Base-by-base conservation (phyloP, 495 filamentous ascomycete genomes). In the Podospora bellae-mahoneyi region DNA sequence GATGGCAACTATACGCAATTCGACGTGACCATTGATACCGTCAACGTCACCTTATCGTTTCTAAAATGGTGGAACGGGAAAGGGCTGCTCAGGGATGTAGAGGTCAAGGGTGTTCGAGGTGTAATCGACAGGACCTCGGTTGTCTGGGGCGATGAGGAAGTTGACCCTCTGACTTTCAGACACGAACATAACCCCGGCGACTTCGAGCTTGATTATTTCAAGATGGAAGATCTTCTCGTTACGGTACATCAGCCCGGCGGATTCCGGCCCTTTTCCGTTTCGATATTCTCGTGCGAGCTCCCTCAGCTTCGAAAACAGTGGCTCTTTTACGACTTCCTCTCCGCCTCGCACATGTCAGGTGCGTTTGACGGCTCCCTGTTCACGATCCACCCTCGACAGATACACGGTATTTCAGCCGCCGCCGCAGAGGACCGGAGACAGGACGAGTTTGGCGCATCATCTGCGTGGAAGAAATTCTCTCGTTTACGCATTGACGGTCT, bases 1-100 rank as follows among this genome's bases (percentile, higher is more conserved):
- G 94, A 98, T 76, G 91, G 89, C 5, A 98, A 98, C 70, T 98
- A 97, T 76, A 97, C 94, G 0, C 95, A 99, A 72, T 99, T 98
- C 73, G 95, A 99, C 72, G 76, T 98, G 16, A 97, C 96, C 0
- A 91, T 99, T 62, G 91, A 96, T 66, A 94, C 92, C 0, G 92
- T 99, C 61, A 96, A 97, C 72, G 96, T 99, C 28, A 97, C 94
- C 0, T 78, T 99, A n/a, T 99, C 95, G 0, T 97, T 99, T 71
- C 84, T 92, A 2, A 97, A 97, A 73, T 99, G 95, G 95, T 92
- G 96, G 83, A 97, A 96, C 72, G 94, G 95, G 26, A 97, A 94
- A 79, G 95, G 95, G 0, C 86, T 96, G 3, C 84, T 99, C 16
- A 89, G 90, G 70, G 91, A 97, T 79, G 95, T 97, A 57, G 93